Conservation (phyloP, 257 asterid species). For the Linaria vulgaris region DNA sequence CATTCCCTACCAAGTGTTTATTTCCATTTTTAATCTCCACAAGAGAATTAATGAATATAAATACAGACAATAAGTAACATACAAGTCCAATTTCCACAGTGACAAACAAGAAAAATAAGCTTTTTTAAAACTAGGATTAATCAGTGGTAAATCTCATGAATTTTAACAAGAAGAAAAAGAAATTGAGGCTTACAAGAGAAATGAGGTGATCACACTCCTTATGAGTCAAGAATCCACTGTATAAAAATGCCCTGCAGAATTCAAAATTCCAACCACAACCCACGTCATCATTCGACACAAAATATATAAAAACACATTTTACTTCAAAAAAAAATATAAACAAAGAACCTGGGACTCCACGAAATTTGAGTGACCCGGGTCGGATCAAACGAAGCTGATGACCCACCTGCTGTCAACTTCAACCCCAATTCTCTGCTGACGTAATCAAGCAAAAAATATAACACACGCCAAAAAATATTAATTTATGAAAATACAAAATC, state of each 20-base stretch:
- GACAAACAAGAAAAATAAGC: too few relatives aligned
- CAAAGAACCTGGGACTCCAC: conserved; percentile 71
- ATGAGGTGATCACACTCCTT: conserved; percentile 70
- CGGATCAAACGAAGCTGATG: conserved; percentile 68
- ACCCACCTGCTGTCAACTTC: conserved; percentile 40
- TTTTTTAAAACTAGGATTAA: too few relatives aligned
- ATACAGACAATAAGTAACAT: too few relatives aligned
- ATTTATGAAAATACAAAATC: neutral
- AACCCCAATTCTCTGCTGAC: conserved; percentile 48
- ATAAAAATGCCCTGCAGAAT: conserved; percentile 59
- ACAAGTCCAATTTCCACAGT: too few relatives aligned
- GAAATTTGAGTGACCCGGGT: conserved; percentile 76
- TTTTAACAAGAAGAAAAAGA: neutral
- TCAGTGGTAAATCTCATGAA: too few relatives aligned
- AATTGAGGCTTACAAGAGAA: conserved; percentile 43
- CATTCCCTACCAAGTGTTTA: too few relatives aligned
- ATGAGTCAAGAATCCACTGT: conserved; percentile 55
- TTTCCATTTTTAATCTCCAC: too few relatives aligned
- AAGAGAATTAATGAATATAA: too few relatives aligned
- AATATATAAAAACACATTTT: too few relatives aligned
- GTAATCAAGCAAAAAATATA: neutral
- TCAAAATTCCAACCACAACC: conserved; percentile 17
- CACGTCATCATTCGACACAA: too few relatives aligned
- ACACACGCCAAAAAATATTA: neutral
- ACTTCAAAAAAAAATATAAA: neutral